These are phyloP conservation scores for Acanthochlamys bracteata DNA, from an alignment of 106 monocot genomes.

Conservation along the genomic window DNA sequence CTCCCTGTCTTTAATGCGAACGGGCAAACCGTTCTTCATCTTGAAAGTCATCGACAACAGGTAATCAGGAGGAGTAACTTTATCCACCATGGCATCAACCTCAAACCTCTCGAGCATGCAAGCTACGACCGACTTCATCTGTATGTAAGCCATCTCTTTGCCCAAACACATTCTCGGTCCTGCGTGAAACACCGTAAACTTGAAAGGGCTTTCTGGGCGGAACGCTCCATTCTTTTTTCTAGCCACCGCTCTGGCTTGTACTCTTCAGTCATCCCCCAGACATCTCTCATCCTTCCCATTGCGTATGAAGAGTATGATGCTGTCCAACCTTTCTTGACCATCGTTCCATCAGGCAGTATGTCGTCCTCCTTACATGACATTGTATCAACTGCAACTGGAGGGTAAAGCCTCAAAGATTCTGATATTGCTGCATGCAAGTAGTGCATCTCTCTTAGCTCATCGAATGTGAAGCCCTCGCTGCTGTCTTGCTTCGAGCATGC, in stretches of 20 bases:
- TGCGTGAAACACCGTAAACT: slow-evolving; percentile 26
- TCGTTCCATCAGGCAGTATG: slow-evolving; percentile 32
- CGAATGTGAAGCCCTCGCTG: slow-evolving; percentile 19
- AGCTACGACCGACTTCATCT: slow-evolving; percentile 29
- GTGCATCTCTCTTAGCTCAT: slow-evolving; percentile 48
- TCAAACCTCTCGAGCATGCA: slow-evolving; percentile 21
- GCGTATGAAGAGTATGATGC: slow-evolving; percentile 25
- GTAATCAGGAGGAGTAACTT: neutral
- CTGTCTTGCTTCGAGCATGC: neutral
- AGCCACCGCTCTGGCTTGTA: slow-evolving; percentile 49
- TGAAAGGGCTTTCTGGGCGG: slow-evolving; percentile 11
- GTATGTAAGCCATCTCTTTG: slow-evolving; percentile 37
- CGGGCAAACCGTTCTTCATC: neutral
- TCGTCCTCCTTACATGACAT: slow-evolving; percentile 20
- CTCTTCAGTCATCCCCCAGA: slow-evolving; percentile 39
- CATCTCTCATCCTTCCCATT: slow-evolving; percentile 27
- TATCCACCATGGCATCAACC: slow-evolving; percentile 6
- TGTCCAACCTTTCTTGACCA: slow-evolving; percentile 23
- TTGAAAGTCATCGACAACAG: neutral
- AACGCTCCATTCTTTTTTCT: slow-evolving; percentile 15
- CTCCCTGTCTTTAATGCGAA: neutral
- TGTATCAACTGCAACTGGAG: slow-evolving; percentile 24
- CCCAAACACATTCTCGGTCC: slow-evolving; percentile 33
- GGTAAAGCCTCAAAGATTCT: slow-evolving; percentile 44
- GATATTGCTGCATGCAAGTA: slow-evolving; percentile 39